Conservation (phyloP, 768 basidiomycete species). For the Porphyrellus cyaneotinctus region DNA sequence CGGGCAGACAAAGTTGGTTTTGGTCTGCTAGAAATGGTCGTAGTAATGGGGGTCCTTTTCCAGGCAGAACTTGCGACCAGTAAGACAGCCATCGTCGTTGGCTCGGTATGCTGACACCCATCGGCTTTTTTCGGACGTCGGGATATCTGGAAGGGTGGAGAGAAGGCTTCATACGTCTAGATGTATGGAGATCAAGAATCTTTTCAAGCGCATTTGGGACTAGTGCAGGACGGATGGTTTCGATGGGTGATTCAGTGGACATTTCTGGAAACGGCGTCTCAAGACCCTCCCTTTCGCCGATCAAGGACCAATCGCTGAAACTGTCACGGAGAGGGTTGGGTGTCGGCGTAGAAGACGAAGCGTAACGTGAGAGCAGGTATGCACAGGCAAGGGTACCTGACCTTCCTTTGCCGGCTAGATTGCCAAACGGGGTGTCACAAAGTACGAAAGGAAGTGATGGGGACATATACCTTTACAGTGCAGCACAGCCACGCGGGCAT, state of each 20-base stretch:
- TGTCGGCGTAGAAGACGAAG: slow-evolving; percentile 42
- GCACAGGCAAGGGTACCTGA: slow-evolving; percentile 85
- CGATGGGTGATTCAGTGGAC: background rate
- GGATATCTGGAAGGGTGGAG: background rate
- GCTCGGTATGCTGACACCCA: slow-evolving; percentile 78
- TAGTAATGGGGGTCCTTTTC: slow-evolving; percentile 49
- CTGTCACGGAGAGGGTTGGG: slow-evolving; percentile 13
- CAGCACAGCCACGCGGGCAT: slow-evolving; percentile 69
- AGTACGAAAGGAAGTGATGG: background rate
- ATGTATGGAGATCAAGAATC: slow-evolving; percentile 66
- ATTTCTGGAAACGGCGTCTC: slow-evolving; percentile 6
- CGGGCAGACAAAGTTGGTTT: too few relatives aligned
- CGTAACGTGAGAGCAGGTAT: slow-evolving; percentile 61
- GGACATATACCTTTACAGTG: slow-evolving; percentile 73
- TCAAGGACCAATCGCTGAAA: slow-evolving; percentile 17
- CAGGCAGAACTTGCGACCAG: slow-evolving; percentile 63
- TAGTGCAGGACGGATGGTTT: background rate
- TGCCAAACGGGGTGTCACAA: slow-evolving; percentile 1
- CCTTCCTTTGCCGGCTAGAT: slow-evolving; percentile 71
- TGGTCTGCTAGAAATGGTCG: slow-evolving; percentile 31
- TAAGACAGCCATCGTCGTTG: slow-evolving; percentile 78
- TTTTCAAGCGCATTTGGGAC: slow-evolving; percentile 41
- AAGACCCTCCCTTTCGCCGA: slow-evolving; percentile 19
- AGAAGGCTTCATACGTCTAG: slow-evolving; percentile 59
- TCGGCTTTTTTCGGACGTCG: slow-evolving; percentile 30